Evolutionary conservation across 495 filamentous ascomycete genomes (phyloP), one percentile per base, ranked within the genome.

Genomic region (Aspergillus ellipticus): DNA sequence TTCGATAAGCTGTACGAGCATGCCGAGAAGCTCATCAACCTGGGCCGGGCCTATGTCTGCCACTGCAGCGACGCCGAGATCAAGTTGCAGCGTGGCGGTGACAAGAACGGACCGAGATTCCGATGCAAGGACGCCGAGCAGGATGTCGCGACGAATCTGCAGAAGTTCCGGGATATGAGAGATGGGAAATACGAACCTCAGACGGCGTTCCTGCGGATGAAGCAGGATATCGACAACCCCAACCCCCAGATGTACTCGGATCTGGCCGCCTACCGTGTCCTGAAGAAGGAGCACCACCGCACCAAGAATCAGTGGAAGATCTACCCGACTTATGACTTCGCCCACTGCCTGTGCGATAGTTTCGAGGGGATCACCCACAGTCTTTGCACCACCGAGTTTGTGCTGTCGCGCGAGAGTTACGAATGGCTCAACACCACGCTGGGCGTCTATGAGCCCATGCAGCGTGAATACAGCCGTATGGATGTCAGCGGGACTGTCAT

Each of bases 271-370:
- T 96, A 93, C 72, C 82, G 91, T 5, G 84, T 96, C 73, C 84
- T 39, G 77, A 84, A 70, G 39, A 70, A 71, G 59, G 78, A 85
- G 24, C 92, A 96, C 62, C 83, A 86, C 66, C 79, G 86, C 43
- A 92, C 91, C 0, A 85, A 84, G 6, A 70, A 79, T 54, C 80
- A 85, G 66, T 96, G 89, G 89, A 82, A 79, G 61, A 89, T 96
- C 43, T 96, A 93, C 60, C 92, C 92, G 0, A 91, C 92, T 0
- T 96, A 96, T 66, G 92, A 96, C 66, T 93, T 96, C 60, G 89
- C 91, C 7, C 89, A 96, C 59, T 65, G 59, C 54, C 76, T 96
- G n/a, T 91, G 87, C 60, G 92, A 94, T 79, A 87, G 85, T 62
- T 89, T 94, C 51, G 92, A 96, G 73, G 80, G 79, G 24, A 93